Conservation (phyloP, 2,329 filamentous ascomycete genomes). For the Corinectria fuckeliana region DNA sequence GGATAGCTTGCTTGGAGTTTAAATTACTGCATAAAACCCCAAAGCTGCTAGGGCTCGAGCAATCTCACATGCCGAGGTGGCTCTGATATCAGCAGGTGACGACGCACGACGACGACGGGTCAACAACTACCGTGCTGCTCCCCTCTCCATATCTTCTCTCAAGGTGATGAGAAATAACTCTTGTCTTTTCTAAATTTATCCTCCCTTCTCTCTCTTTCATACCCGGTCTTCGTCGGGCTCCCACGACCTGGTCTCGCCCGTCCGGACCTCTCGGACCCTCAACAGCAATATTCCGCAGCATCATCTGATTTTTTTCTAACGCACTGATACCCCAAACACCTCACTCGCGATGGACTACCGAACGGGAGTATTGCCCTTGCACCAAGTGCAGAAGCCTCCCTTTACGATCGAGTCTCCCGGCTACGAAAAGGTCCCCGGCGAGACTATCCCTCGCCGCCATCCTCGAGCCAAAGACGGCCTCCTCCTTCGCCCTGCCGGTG, state of each 20-base stretch:
- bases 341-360: constrained; percentile 36
- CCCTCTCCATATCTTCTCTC: background rate
- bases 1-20: background rate
- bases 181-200: background rate
- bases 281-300: background rate
- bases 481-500: constrained; percentile 67
- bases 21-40: background rate
- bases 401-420: constrained; percentile 76
- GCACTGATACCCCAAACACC: background rate
- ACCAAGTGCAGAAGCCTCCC: constrained; percentile 71
- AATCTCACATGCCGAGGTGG: background rate
- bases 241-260: background rate
- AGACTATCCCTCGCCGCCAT: constrained; percentile 83
- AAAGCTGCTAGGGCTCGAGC: background rate
- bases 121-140: no score
- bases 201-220: no score
- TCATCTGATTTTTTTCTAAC: background rate
- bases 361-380: constrained; percentile 55
- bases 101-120: background rate
- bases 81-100: background rate
- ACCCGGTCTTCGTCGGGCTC: no score
- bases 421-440: constrained; percentile 71
- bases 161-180: no score
- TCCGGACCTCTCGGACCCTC: background rate
- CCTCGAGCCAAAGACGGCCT: constrained; percentile 73